Evolutionary conservation across 106 monocot species (phyloP).

Genomic region (Gastrodia elata): DNA sequence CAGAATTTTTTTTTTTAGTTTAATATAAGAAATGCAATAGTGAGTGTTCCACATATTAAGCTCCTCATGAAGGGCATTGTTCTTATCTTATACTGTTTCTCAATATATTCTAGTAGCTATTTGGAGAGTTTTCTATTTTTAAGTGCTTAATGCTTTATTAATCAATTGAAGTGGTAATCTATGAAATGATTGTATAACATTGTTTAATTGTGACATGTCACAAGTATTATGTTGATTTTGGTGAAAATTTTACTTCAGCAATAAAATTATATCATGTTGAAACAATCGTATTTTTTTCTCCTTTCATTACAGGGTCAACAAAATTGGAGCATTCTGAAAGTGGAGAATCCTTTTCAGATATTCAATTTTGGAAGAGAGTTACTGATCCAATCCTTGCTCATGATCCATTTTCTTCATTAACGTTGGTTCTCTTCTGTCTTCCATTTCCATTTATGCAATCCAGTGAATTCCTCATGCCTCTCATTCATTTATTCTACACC

Average conservation of each 20-base stretch:
- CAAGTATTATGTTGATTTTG: background rate
- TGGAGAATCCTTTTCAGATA: slow-evolving; percentile 36
- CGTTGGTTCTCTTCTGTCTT: slow-evolving; percentile 78
- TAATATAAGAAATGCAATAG: background rate
- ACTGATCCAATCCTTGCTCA: slow-evolving; percentile 78
- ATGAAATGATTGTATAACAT: background rate
- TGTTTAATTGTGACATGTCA: background rate
- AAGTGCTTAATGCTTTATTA: background rate
- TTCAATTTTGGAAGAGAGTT: slow-evolving; percentile 62
- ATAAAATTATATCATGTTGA: background rate
- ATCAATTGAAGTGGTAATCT: background rate
- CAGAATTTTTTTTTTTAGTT: background rate
- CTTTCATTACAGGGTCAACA: slow-evolving; percentile 27
- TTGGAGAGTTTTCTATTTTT: background rate
- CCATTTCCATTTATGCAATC: slow-evolving; percentile 64
- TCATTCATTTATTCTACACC: slow-evolving; percentile 84
- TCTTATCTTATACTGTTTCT: background rate
- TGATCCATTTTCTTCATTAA: slow-evolving; percentile 77
- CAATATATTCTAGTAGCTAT: background rate
- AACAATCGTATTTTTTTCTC: background rate
- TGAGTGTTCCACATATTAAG: background rate
- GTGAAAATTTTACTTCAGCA: background rate
- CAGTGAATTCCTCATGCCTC: slow-evolving; percentile 42
- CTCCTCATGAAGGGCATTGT: background rate
- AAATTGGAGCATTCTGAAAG: slow-evolving; percentile 17